phyloP scores from a whole-genome alignment of 164 flowering plant species.

The Dillenia turbinata region DNA sequence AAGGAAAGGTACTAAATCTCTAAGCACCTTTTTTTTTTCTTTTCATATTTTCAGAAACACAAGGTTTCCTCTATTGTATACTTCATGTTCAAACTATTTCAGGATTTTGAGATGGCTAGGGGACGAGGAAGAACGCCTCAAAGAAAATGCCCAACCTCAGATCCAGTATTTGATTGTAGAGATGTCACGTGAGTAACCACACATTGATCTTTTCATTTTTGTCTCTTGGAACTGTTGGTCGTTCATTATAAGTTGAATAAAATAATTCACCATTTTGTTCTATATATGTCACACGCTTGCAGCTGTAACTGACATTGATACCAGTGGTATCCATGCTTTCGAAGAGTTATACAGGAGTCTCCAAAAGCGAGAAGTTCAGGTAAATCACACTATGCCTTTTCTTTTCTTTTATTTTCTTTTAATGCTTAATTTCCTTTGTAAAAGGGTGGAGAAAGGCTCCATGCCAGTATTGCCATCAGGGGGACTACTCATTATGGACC shows the following conservation, averaged over 20 bases:
- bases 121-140: constrained; percentile 57
- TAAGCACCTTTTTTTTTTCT: background rate
- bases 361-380: constrained; percentile 63
- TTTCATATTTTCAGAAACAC: background rate
- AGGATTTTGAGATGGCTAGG: constrained; percentile 75
- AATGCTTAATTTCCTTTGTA: background rate
- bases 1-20: constrained; percentile 57
- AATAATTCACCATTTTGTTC: background rate
- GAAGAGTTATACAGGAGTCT: constrained; percentile 65
- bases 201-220: no score
- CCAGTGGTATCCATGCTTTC: constrained; percentile 82
- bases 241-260: background rate
- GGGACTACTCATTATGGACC: no score
- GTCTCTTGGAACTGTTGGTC: background rate
- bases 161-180: constrained; percentile 67
- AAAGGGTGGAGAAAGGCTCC: background rate
- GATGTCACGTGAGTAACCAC: constrained; percentile 64
- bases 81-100: constrained; percentile 11
- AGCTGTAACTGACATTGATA: constrained; percentile 91
- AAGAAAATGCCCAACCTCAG: constrained; percentile 21
- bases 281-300: constrained; percentile 13
- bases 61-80: background rate
- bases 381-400: constrained; percentile 11
- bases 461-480: background rate
- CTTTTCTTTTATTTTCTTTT: no score